Evolutionary conservation across 2,329 filamentous ascomycete species (phyloP).

Genomic region (Colletotrichum higginsianum): DNA sequence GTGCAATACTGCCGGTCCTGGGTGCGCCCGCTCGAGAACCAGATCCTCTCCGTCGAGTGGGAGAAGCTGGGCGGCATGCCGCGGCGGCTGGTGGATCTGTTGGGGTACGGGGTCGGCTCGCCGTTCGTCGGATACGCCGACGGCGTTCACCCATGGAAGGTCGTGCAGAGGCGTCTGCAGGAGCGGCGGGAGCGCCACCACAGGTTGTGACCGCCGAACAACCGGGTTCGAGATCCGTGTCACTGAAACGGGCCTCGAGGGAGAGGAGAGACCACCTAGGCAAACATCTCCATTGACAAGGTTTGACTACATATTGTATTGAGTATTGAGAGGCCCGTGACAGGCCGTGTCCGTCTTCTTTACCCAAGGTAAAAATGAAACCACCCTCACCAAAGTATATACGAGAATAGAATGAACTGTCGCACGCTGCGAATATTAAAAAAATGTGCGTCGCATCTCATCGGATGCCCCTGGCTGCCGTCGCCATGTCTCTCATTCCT

Average conservation of each 20-base stretch:
- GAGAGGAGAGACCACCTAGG: neutral
- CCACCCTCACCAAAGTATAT: constrained; percentile 8
- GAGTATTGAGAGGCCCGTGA: neutral
- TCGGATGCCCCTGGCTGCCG: constrained; percentile 18
- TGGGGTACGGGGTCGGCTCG: constrained; percentile 45
- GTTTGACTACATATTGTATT: constrained; percentile 5
- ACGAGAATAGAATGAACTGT: constrained; percentile 32
- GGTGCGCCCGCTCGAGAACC: constrained; percentile 56
- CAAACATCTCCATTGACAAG: neutral
- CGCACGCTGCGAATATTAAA: constrained; percentile 29
- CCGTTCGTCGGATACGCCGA: constrained; percentile 47
- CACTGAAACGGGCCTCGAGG: too few species aligned
- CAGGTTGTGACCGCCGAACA: neutral
- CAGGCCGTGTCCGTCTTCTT: neutral
- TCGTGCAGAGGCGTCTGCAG: constrained; percentile 41
- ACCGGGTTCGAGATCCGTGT: neutral
- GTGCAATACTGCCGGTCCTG: constrained; percentile 60
- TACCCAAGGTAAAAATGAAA: neutral
- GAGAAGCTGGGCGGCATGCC: constrained; percentile 45
- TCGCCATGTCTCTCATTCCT: constrained; percentile 2
- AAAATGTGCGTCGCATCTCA: constrained; percentile 7
- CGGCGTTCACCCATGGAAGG: constrained; percentile 43
- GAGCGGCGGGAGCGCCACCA: constrained; percentile 18
- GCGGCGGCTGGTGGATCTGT: constrained; percentile 45
- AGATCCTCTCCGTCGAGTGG: constrained; percentile 52